phyloP scores from a whole-genome alignment of 805 yeast genomes.

The Ogataea glucozyma region DNA sequence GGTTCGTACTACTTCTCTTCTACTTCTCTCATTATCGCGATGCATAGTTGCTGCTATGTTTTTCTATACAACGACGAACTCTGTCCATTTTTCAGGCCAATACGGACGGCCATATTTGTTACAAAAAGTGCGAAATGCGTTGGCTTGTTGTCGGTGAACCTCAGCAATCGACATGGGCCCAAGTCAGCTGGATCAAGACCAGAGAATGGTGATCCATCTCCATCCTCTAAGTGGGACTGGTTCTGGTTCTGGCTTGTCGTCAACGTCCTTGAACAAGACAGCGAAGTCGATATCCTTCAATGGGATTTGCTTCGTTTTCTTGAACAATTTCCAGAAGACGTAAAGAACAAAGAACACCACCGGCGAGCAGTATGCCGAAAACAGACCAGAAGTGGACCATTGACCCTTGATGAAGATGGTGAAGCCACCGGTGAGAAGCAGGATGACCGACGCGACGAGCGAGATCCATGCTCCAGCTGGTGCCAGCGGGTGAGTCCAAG shows the following conservation, averaged over 20 bases:
- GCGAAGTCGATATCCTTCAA: slow-evolving; percentile 45
- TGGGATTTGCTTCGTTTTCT: slow-evolving; percentile 34
- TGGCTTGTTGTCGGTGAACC: no score
- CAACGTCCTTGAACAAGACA: slow-evolving; percentile 34
- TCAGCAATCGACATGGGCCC: no score
- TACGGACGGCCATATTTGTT: no score
- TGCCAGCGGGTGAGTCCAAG: slow-evolving; percentile 33
- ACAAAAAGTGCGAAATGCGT: no score
- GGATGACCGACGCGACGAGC: slow-evolving; percentile 26
- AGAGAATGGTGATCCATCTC: slow-evolving; percentile 17
- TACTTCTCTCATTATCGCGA: no score
- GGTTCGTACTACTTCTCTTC: no score
- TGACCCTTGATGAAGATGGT: slow-evolving; percentile 36
- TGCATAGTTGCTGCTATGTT: no score
- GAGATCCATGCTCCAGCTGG: slow-evolving; percentile 38
- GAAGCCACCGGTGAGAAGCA: slow-evolving; percentile 40
- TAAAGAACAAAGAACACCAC: slow-evolving; percentile 35
- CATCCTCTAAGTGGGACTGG: slow-evolving; percentile 17
- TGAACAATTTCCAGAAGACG: slow-evolving; percentile 37
- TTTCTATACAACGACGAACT: no score
- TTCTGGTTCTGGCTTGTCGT: slow-evolving; percentile 34
- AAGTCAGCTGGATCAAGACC: slow-evolving; percentile 9
- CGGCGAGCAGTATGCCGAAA: slow-evolving; percentile 23
- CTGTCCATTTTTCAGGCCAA: no score
- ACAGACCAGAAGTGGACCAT: slow-evolving; percentile 29